These are phyloP conservation scores for Gymnopilus dilepis DNA, from an alignment of 768 basidiomycete genomes.

Conservation along the genomic window DNA sequence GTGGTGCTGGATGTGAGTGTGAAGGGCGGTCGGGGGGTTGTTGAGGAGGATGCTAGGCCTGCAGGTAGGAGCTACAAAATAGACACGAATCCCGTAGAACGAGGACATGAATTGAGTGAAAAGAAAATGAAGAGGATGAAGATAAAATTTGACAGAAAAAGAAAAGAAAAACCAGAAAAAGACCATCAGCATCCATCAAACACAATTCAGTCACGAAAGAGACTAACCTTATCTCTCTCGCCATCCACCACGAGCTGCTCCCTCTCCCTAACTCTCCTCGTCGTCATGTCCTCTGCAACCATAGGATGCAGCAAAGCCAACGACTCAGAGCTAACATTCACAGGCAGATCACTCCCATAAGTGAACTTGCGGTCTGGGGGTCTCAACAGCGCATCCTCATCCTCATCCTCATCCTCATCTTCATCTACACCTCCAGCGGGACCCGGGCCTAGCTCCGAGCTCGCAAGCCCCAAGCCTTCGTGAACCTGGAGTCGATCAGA, in stretches of 20 bases:
- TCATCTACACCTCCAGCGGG: background rate
- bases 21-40: background rate
- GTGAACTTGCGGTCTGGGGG: no score
- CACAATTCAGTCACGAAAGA: background rate
- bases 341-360: no score
- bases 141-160: background rate
- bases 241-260: background rate
- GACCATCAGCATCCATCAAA: background rate
- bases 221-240: constrained; percentile 6
- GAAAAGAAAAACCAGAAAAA: background rate
- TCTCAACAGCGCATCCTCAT: no score
- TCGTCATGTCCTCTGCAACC: background rate
- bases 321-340: no score
- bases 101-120: background rate
- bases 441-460: background rate
- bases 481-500: no score
- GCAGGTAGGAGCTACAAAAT: background rate
- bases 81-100: background rate
- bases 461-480: no score
- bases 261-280: background rate
- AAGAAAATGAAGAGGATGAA: background rate
- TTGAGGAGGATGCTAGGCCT: background rate
- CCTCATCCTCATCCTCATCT: no score
- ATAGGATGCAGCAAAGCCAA: background rate
- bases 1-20: background rate